A percentile compares a stretch with the other conserved stretches of the same genome.
Evolutionary conservation across 2,329 filamentous ascomycete species (phyloP).

Genomic region (Diaporthe amygdali): DNA sequence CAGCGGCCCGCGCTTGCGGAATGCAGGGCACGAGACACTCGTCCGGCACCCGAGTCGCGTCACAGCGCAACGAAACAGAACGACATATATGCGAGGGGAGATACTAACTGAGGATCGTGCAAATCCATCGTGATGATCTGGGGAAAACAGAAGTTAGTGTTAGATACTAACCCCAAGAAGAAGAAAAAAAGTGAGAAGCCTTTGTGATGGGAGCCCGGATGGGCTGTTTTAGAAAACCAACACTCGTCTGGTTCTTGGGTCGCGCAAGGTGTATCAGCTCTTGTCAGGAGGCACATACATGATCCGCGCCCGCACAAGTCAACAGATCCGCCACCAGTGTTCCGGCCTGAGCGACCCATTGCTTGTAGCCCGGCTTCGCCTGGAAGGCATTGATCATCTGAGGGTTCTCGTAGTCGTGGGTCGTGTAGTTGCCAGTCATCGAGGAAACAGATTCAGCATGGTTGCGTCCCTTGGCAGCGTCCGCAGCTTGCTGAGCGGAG

Average conservation of each 20-base stretch:
- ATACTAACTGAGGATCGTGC: slow-evolving; percentile 76
- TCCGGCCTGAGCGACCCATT: slow-evolving; percentile 97
- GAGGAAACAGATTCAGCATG: slow-evolving; percentile 47
- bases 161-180: background rate
- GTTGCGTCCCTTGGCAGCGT: slow-evolving; percentile 41
- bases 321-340: slow-evolving; percentile 93
- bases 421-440: slow-evolving; percentile 57
- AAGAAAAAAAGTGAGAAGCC: background rate
- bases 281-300: slow-evolving; percentile 57
- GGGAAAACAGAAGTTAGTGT: slow-evolving; percentile 15
- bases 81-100: background rate
- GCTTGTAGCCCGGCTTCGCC: slow-evolving; percentile 91
- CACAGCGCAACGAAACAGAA: background rate
- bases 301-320: slow-evolving; percentile 94
- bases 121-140: slow-evolving; percentile 94
- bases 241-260: slow-evolving; percentile 18
- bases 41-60: background rate
- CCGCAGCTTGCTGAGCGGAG: slow-evolving; percentile 34
- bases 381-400: slow-evolving; percentile 64
- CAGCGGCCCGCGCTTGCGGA: slow-evolving; percentile 7
- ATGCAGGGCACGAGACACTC: slow-evolving; percentile 11
- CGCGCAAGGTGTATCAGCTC: background rate
- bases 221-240: background rate
- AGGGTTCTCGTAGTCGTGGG: slow-evolving; percentile 69
- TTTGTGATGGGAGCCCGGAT: background rate